Base-by-base conservation (phyloP, 2,329 filamentous ascomycete genomes). In the Fusarium tupiense region DNA sequence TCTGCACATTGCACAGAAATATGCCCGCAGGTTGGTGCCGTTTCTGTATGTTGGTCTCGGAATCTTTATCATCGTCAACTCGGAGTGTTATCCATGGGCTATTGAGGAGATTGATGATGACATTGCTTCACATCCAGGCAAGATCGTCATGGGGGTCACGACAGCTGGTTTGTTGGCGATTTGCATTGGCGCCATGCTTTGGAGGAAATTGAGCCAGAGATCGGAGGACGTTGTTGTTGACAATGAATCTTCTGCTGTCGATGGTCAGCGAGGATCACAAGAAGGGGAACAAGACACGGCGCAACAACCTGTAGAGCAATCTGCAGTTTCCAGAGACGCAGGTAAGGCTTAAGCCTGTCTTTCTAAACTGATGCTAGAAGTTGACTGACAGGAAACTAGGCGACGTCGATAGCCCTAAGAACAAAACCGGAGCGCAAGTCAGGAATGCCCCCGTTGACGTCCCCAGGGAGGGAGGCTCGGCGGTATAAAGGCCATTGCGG, bases 51-150 rank as follows among this genome's bases (percentile, higher is more conserved):
- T 63, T 5, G 62, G 62, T 4, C 17, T 64, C 1, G 58, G 57
- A 6, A 64, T 64, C 16, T 64, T 64, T 11, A 63, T 64, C 6
- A 24, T 64, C 7, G 44, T 64, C 6, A 61, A 64, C 6, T 64
- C 57, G 0, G 62, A 63, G 6, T 64, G 62, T 8, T 64, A 64
- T 29, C 62, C 62, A 0, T 64, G 62, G 62, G 47, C 44, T 8
- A 63, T 64, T 24, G 19, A 63, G n/a, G 24, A 62, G 24, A 64
- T 64, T 22, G 44, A 64, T 2, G 13, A 64, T 61, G 43, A 35
- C 17, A 20, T 64, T 9, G 16, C 43, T 5, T 40, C 54, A 10
- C 54, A 41, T 17, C 54, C 61, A 0, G 61, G 61, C 20, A 64
- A 64, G 54, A 22, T 41, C 1, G 26, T 64, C 1, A 35, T 61